Percentiles rank a stretch among this genome's conserved stretches.
These are phyloP conservation scores for Fraxinus latifolia DNA, from an alignment of 305 asterid species.

Conservation along the genomic window DNA sequence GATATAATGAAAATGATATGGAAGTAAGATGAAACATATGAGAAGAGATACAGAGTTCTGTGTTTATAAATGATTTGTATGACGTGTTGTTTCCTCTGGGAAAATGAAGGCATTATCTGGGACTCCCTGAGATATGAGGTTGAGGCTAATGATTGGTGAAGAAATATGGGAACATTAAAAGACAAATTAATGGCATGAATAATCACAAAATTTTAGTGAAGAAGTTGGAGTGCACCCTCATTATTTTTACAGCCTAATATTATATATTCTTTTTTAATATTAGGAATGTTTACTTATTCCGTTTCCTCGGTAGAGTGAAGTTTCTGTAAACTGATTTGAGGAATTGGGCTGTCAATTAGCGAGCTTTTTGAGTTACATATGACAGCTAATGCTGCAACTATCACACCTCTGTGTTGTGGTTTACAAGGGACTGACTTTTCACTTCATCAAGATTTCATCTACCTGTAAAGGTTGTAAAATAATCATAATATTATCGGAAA, in stretches of 20 bases:
- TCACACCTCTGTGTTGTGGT: background rate
- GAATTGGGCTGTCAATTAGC: background rate
- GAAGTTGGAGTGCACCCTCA: background rate
- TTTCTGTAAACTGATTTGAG: background rate
- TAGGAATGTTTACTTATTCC: background rate
- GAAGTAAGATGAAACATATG: background rate
- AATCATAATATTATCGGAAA: background rate
- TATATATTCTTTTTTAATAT: background rate
- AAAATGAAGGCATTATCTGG: background rate
- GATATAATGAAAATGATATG: background rate
- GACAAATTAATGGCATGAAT: background rate
- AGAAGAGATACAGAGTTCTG: background rate
- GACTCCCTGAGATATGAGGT: background rate
- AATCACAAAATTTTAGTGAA: background rate
- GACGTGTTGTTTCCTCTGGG: background rate
- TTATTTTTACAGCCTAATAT: background rate
- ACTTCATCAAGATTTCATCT: background rate
- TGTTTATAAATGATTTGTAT: background rate
- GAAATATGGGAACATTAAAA: background rate
- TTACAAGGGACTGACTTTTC: background rate
- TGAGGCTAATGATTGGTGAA: slow-evolving; percentile 7
- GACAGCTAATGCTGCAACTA: background rate
- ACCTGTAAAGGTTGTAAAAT: background rate
- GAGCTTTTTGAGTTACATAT: background rate
- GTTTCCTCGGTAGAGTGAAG: background rate